phyloP scores from a whole-genome alignment of 768 basidiomycete genomes.

The Agaricus bisporus region DNA sequence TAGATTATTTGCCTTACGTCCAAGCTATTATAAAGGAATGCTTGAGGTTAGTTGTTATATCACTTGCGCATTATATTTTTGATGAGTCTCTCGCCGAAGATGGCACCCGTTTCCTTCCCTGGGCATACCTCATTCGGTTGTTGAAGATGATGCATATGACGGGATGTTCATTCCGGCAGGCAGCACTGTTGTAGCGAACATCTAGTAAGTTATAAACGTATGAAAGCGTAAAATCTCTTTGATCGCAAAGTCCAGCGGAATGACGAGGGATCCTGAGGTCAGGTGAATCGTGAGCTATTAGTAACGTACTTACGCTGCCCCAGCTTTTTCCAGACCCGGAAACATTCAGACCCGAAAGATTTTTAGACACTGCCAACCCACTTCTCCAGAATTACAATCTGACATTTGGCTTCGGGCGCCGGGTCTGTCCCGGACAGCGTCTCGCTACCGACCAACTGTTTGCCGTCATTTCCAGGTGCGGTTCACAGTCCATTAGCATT shows the following conservation, averaged over 20 bases:
- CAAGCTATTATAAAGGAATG: slow-evolving; percentile 19
- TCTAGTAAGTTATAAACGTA: slow-evolving; percentile 15
- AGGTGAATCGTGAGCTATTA: slow-evolving; percentile 7
- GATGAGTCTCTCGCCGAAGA: background rate
- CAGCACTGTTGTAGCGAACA: slow-evolving; percentile 17
- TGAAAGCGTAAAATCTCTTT: background rate
- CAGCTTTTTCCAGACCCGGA: slow-evolving; percentile 20
- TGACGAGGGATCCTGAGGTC: background rate
- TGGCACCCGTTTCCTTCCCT: slow-evolving; percentile 22
- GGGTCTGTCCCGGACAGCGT: slow-evolving; percentile 22
- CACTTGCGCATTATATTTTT: background rate
- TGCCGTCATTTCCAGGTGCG: slow-evolving; percentile 17
- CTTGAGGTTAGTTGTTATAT: slow-evolving; percentile 12
- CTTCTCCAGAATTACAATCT: slow-evolving; percentile 18
- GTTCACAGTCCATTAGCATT: background rate
- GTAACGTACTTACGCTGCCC: slow-evolving; percentile 3
- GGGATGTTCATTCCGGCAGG: slow-evolving; percentile 31
- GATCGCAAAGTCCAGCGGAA: background rate
- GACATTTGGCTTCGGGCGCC: slow-evolving; percentile 22
- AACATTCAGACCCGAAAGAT: slow-evolving; percentile 19
- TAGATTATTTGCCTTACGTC: slow-evolving; percentile 21
- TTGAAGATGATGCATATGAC: slow-evolving; percentile 29
- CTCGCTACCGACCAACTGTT: slow-evolving; percentile 20
- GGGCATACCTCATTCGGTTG: slow-evolving; percentile 28
- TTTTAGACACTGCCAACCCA: slow-evolving; percentile 14